phyloP scores from a whole-genome alignment of 305 asterid species.

The Nicotiana rustica region DNA sequence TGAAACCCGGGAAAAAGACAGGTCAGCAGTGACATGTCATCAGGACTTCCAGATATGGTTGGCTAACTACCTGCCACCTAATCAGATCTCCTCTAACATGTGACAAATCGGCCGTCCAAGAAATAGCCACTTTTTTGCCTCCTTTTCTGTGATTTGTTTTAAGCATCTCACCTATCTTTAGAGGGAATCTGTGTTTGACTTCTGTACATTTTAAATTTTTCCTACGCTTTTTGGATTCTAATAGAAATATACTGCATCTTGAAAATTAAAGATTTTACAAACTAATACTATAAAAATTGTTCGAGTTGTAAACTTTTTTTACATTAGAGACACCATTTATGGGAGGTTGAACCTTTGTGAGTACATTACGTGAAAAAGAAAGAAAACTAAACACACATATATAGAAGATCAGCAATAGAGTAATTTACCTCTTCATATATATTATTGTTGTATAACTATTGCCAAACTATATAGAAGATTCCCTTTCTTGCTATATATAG shows the following conservation, averaged over 20 bases:
- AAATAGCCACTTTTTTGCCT: constrained; percentile 37
- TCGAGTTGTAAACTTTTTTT: not conserved
- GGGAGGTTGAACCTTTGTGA: not conserved
- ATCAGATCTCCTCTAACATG: constrained; percentile 42
- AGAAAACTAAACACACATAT: not conserved
- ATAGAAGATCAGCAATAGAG: too few relatives aligned
- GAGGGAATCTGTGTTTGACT: not conserved
- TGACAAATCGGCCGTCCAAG: constrained; percentile 55
- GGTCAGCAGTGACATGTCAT: not conserved
- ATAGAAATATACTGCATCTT: too few relatives aligned
- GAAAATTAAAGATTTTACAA: too few relatives aligned
- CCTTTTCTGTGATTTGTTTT: constrained; percentile 46
- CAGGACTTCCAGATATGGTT: constrained; percentile 15
- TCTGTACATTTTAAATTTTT: not conserved
- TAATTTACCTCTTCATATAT: too few relatives aligned
- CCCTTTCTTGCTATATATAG: not conserved
- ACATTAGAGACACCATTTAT: not conserved
- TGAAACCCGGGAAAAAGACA: not conserved
- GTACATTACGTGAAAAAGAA: too few relatives aligned
- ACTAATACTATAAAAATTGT: too few relatives aligned
- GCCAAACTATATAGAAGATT: not conserved
- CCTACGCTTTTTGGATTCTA: too few relatives aligned
- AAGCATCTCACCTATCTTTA: not conserved
- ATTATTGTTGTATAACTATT: not conserved
- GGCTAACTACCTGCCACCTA: constrained; percentile 42